Evolutionary conservation across 2,329 filamentous ascomycete species (phyloP), one percentile per base, ranked within the genome.

Genomic region (Neopestalotiopsis sp.): DNA sequence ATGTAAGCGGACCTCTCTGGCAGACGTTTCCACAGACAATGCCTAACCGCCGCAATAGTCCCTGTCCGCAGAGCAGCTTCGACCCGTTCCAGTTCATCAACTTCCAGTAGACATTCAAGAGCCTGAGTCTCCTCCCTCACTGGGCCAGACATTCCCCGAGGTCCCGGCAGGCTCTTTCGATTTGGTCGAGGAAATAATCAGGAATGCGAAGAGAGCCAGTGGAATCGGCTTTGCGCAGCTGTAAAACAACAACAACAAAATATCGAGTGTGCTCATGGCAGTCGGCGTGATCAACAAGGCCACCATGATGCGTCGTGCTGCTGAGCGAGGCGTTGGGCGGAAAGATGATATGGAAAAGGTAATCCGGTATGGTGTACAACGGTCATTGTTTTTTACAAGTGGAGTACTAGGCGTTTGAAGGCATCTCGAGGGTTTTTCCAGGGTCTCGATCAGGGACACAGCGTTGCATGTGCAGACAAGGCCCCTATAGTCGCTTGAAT

Each of bases 1-100:
- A 77, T 76, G 77, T 78, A 78, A 79, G 76, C 75, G 75, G 75
- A 76, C 71, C 76, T 73, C 73, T 75, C 68, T 75, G 72, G 74
- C 74, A 77, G 70, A 73, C 69, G 69, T 68, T 71, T 67, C 72
- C 73, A 72, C 71, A 75, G 74, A 73, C 75, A 74, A 72, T 75
- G 76, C 75, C 76, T 78, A 78, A 78, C 76, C 77, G 71, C 76
- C 77, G 71, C 76, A 74, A 73, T 68, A 78, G 76, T 71, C 71
- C 73, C 75, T 74, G 67, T 70, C 71, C 71, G 67, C 70, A 67
- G 62, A 66, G 63, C 38, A 62, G 59, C 68, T 56, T 71, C 72
- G 68, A 67, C 56, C 70, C 66, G 65, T 70, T 66, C 56, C 72
- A 64, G 68, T 70, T 72, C 72, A 68, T 63, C 68, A 64, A 63